These are phyloP conservation scores for Pseudogymnoascus sp. DNA, from an alignment of 2,329 filamentous ascomycete genomes.

Conservation along the genomic window DNA sequence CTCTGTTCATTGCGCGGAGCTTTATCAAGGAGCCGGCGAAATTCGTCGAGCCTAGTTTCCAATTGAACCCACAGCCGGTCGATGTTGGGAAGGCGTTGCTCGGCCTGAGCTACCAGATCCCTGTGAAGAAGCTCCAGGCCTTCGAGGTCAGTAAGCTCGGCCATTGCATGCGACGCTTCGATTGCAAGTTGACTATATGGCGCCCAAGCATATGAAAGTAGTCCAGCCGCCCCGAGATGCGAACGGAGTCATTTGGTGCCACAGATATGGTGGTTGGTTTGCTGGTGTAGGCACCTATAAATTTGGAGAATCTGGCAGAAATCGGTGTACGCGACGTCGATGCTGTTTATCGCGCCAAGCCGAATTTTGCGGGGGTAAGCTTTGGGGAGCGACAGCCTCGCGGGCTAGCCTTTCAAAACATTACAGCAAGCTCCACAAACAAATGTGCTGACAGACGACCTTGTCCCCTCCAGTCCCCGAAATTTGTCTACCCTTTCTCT, in stretches of 20 bases:
- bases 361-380: slow-evolving; percentile 4
- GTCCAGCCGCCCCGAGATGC: slow-evolving; percentile 3
- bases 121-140: slow-evolving; percentile 77
- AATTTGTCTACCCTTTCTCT: background rate
- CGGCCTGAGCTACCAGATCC: slow-evolving; percentile 70
- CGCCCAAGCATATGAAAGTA: background rate
- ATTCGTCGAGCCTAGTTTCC: slow-evolving; percentile 56
- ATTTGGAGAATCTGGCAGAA: slow-evolving; percentile 9
- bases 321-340: slow-evolving; percentile 10
- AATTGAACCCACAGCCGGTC: slow-evolving; percentile 62
- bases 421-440: slow-evolving; percentile 8
- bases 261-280: slow-evolving; percentile 6
- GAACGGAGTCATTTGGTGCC: slow-evolving; percentile 4
- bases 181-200: slow-evolving; percentile 5
- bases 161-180: slow-evolving; percentile 45
- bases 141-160: slow-evolving; percentile 64
- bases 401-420: slow-evolving; percentile 7
- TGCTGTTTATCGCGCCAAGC: slow-evolving; percentile 10
- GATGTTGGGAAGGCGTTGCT: slow-evolving; percentile 61
- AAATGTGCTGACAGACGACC: slow-evolving; percentile 2
- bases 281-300: background rate
- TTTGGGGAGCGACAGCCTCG: slow-evolving; percentile 7
- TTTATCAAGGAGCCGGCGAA: slow-evolving; percentile 67
- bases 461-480: background rate
- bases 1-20: slow-evolving; percentile 67